These are phyloP conservation scores for Seminavis robusta DNA, from an alignment of 108 stramenopile species.

Conservation along the genomic window DNA sequence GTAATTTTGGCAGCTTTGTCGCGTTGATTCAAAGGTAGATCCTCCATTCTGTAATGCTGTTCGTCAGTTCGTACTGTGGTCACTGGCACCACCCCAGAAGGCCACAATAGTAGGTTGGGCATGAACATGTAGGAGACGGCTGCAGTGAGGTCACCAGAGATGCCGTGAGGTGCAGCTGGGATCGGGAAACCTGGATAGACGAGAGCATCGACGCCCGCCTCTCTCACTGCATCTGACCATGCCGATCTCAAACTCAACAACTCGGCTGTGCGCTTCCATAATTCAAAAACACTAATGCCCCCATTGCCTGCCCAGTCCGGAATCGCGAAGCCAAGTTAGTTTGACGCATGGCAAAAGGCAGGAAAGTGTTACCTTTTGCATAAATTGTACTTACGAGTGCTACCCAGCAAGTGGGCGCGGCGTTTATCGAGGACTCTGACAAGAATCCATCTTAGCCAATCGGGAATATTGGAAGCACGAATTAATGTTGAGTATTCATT, in stretches of 20 bases:
- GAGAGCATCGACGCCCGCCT: constrained; percentile 14
- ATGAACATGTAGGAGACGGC: constrained; percentile 14
- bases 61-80: constrained; percentile 8
- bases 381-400: background rate
- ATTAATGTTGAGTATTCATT: constrained; percentile 8
- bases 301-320: no score
- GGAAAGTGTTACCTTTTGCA: no score
- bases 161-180: constrained; percentile 8
- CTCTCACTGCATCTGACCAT: constrained; percentile 5
- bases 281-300: background rate
- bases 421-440: constrained; percentile 2
- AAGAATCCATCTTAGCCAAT: constrained; percentile 5
- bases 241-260: background rate
- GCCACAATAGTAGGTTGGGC: constrained; percentile 14
- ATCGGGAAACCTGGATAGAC: constrained; percentile 13
- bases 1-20: constrained; percentile 10
- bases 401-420: constrained; percentile 3
- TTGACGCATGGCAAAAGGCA: no score
- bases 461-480: constrained; percentile 4
- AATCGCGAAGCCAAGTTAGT: no score
- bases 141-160: constrained; percentile 7
- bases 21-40: constrained; percentile 9
- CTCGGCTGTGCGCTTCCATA: constrained; percentile 5
- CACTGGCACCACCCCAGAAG: constrained; percentile 10
- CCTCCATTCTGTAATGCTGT: constrained; percentile 2